Base-by-base conservation (phyloP, 1,284 basidiomycete species). In the Moesziomyces globuligerus region DNA sequence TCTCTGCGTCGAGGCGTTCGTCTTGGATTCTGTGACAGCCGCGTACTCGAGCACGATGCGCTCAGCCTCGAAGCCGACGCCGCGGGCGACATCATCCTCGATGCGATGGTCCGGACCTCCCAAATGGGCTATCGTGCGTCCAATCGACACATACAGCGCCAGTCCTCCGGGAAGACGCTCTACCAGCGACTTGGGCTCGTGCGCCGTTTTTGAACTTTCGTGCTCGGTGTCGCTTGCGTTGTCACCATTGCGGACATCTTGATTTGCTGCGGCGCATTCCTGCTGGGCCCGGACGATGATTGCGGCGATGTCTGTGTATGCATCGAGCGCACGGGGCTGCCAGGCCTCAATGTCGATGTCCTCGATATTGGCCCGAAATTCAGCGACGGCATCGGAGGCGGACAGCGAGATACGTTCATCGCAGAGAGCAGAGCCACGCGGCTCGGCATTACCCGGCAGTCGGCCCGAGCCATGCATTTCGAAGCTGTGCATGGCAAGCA, bases 331-430 rank as follows among this genome's bases (percentile, higher is more conserved):
- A 28, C 42, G 39, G 24, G 68, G 54, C 17, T 76, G 72, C 74
- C 76, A 78, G 10, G 74, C 48, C 34, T 76, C 74, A n/a, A 76
- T 34, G 43, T 78, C 76, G 8, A 78, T 36, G 39, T 76, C 74
- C 46, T 76, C 74, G 28, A 78, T 54, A 36, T 47, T 65, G 41
- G 61, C 52, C 18, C 64, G 55, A 18, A 72, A 58, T 28, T 76
- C 68, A 23, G 71, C 64, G 2, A 64, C 45, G 9, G 58, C 45
- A 26, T 67, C 64, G 11, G 29, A 11, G 4, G 50, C 54, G 25
- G 62, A 67, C 11, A 72, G 37, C 25, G 26, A 36, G 3, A 64
- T 58, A 10, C 59, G 25, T 23, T 72, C 69, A 32, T 40, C 37
- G 28, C 47, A 42, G 9, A 55, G 39, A 3, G 44, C 24, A 15